Base-by-base conservation (phyloP, 768 basidiomycete species). In the Pisolithus albus region DNA sequence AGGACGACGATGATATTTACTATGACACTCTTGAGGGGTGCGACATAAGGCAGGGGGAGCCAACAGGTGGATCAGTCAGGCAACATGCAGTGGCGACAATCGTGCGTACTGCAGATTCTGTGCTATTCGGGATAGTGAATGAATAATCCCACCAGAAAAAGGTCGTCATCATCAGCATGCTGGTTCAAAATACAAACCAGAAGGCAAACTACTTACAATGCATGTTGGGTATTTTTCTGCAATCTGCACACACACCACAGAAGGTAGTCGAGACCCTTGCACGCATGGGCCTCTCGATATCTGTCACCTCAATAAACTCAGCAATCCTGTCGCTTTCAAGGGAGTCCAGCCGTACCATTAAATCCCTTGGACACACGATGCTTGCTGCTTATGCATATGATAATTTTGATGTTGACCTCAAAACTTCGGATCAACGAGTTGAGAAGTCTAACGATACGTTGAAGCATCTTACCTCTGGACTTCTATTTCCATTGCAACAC, bases 391-490 rank as follows among this genome's bases (percentile, higher is more conserved):
- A 64, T 56, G 70, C 70, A 6, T 76, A 71, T 24, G 70, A 78
- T 51, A 78, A 78, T 54, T 64, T 76, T 21, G 73, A 78, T 54
- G 61, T 75, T 7, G 60, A 71, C 34, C 52, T 75, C 5, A 65
- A 70, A 44, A 50, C 57, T 7, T 18, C 56, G 0, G 52, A 62
- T 7, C 68, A 68, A 0, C 70, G 67, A 0, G 47, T 66, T 1
- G 67, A 76, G 43, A 59, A 65, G 10, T 52, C 54, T 13, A 10
- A 52, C 38, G 41, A 56, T 8, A 58, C 56, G 2, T 55, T 67
- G 9, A 56, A 54, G 11, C 63, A 64, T 44, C 43, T 64, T 6
- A 69, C 63, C 7, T 61, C 61, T 1, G 62, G 57, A 4, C 36
- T 59, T 8, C 40, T 63, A 1, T 52, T 69, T 36, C 57, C 48